A percentile compares a stretch with the other conserved stretches of the same genome.
phyloP scores from a whole-genome alignment of 257 asterid genomes.

The Lithospermum erythrorhizon region DNA sequence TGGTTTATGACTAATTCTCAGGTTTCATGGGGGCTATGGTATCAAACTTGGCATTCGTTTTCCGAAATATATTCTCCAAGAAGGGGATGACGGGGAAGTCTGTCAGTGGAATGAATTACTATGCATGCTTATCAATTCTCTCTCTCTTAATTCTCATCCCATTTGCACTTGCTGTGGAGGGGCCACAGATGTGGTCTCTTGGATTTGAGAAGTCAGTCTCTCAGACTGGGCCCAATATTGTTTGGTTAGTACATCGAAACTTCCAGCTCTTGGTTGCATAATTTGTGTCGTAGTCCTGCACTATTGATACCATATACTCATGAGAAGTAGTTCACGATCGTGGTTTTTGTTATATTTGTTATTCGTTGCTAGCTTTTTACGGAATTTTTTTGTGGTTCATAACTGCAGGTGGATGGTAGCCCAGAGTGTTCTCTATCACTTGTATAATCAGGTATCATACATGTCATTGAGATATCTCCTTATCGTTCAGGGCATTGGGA shows the following conservation, averaged over 20 bases:
- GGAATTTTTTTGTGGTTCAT: neutral
- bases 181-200: constrained; percentile 12
- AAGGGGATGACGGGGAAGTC: constrained; percentile 13
- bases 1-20: neutral
- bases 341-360: no score
- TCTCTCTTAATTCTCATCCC: constrained; percentile 8
- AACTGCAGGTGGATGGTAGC: constrained; percentile 11
- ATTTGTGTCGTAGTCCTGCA: no score
- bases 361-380: neutral
- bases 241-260: constrained; percentile 3
- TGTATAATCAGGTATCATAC: constrained; percentile 12
- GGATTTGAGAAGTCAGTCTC: constrained; percentile 6
- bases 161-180: constrained; percentile 13
- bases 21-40: constrained; percentile 6
- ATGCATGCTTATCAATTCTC: constrained; percentile 7
- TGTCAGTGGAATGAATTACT: constrained; percentile 12
- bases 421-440: constrained; percentile 12
- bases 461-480: constrained; percentile 13
- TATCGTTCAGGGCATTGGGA: constrained; percentile 9
- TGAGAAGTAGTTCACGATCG: no score
- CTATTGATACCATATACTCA: no score
- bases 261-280: neutral
- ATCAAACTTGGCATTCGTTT: constrained; percentile 4
- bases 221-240: constrained; percentile 6
- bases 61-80: constrained; percentile 1